Percentiles rank a stretch among this genome's conserved stretches.
Evolutionary conservation across 805 yeast species (phyloP).

Genomic region (Cyberlindnera petersonii): DNA sequence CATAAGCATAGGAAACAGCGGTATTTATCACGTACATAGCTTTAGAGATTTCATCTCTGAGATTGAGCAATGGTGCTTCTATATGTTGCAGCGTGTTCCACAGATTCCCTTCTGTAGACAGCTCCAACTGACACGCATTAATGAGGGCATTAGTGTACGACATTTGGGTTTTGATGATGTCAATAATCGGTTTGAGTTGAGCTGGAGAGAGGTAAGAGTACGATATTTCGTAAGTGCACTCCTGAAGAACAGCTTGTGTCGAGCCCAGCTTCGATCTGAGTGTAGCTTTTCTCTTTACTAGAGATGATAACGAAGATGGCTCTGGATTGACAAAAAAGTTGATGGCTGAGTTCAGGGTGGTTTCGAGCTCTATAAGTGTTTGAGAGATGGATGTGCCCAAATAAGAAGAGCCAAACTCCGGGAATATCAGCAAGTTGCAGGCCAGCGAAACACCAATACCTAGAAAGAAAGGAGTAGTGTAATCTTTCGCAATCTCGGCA

Average conservation of each 20-base stretch:
- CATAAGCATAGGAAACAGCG: constrained; percentile 37
- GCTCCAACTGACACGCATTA: constrained; percentile 46
- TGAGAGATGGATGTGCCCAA: constrained; percentile 41
- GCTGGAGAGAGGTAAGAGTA: constrained; percentile 44
- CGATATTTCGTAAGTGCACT: constrained; percentile 46
- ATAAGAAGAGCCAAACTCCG: constrained; percentile 49
- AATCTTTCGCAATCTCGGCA: constrained; percentile 32
- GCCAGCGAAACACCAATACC: constrained; percentile 43
- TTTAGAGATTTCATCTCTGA: constrained; percentile 34
- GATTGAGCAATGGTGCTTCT: constrained; percentile 29
- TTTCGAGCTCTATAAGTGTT: constrained; percentile 37
- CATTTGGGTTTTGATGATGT: constrained; percentile 30
- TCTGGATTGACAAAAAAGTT: constrained; percentile 34
- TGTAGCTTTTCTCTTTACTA: constrained; percentile 32
- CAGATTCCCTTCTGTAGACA: constrained; percentile 33
- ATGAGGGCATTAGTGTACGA: constrained; percentile 39
- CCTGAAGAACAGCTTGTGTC: constrained; percentile 39
- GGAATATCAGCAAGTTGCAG: constrained; percentile 42
- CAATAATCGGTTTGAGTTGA: constrained; percentile 34
- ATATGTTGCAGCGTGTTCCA: constrained; percentile 30
- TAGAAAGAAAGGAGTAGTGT: constrained; percentile 40
- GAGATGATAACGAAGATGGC: constrained; percentile 29
- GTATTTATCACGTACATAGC: constrained; percentile 32
- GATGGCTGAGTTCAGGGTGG: constrained; percentile 35
- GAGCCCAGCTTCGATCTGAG: constrained; percentile 32